Percentiles rank a stretch among this genome's conserved stretches.
Conservation (phyloP, 2,329 filamentous ascomycete species). For the Trichoderma harzianum region DNA sequence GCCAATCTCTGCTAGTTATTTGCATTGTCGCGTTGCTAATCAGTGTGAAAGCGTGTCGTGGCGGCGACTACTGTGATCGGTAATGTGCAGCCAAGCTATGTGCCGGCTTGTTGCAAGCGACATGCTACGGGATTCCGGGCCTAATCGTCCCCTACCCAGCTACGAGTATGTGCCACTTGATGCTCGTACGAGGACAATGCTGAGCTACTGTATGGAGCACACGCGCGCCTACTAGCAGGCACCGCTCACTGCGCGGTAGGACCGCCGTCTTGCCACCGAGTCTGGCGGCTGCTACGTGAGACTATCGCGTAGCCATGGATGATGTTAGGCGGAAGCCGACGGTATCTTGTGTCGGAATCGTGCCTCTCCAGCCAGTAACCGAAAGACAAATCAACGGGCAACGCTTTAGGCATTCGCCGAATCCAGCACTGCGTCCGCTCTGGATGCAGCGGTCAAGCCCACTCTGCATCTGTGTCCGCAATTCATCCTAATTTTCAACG, state of each 20-base stretch:
- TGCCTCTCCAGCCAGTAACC: neutral
- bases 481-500: neutral
- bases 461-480: neutral
- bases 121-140: neutral
- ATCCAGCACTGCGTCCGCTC: neutral
- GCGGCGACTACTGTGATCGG: neutral
- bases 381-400: neutral
- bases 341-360: neutral
- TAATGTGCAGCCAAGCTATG: neutral
- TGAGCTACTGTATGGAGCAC: neutral
- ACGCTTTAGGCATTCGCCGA: neutral
- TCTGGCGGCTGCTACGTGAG: neutral
- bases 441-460: slow-evolving; percentile 5
- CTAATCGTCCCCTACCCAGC: slow-evolving; percentile 5
- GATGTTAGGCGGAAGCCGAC: neutral
- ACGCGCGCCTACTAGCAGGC: neutral
- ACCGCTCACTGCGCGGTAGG: neutral
- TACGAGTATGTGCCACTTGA: neutral
- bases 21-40: neutral
- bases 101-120: neutral
- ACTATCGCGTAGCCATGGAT: neutral
- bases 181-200: neutral
- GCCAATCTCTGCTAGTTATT: neutral
- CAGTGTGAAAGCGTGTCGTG: neutral
- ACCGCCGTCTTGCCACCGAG: neutral